Evolutionary conservation across 164 flowering plant species (phyloP), one percentile per base, ranked within the genome.

Genomic region (Chimonanthus praecox): DNA sequence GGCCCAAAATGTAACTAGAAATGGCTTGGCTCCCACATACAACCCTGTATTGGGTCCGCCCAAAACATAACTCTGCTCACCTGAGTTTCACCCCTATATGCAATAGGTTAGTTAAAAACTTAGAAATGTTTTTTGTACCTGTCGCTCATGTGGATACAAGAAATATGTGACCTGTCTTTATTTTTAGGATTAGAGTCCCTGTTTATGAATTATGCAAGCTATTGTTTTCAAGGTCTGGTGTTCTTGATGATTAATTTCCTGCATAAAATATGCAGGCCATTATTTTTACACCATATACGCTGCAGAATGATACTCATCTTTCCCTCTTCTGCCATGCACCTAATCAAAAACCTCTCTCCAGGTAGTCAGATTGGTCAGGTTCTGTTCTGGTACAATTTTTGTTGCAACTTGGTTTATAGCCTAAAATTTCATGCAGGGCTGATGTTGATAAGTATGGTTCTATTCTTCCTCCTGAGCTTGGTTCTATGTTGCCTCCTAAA

Each of bases 281-380:
- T 68, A 74, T 93, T 51, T 92, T 85, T 81, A 87, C 99, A 10
- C 50, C 88, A 58, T 93, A 91, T 82, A 70, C 86, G 15, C 74
- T 95, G 83, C 87, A 81, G 78, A 95, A 95, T 84, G 88, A 83
- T 74, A 84, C 89, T 43, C 89, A 88, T 60, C 82, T 80, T 74
- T 7, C 87, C 71, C 83, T 95, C 67, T 78, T 83, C 78, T 82
- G 88, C 79, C 78, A 73, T 78, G 64, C 82, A 45, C 76, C 85
- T 10, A 76, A 82, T 79, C 86, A 80, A 76, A 92, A 85, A 81
- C 84, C 86, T 78, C 74, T 84, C 45, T 78, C 88, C 6, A 81
- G 98, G 98, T 95, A 85, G 58, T 76, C 45, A 44, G 18, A 47
- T 67, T 71, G 48, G 60, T 67, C 72, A 20, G 44, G 21, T 47